Evolutionary conservation across 139 green algal species (phyloP), one percentile per base, ranked within the genome.

Genomic region (Dunaliella primolecta): DNA sequence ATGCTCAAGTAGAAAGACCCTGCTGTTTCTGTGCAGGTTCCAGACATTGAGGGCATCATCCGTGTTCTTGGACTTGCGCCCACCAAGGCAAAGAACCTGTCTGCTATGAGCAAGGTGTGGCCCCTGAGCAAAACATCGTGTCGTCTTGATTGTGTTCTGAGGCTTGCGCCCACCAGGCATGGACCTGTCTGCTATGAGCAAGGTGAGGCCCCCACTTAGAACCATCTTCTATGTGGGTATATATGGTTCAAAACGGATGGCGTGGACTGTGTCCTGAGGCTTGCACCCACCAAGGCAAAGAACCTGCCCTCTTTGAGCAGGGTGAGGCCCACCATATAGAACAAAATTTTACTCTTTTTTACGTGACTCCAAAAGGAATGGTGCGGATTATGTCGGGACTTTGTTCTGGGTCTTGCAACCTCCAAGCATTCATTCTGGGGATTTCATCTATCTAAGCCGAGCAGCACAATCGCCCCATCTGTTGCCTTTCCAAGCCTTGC

Each of bases 71-170:
- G 95, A 0, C 89, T 98, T 80, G 94, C 93, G 0, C 93, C 94
- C 0, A 98, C 95, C 34, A 98, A 98, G 89, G 93, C 95, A 23
- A 93, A 90, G 34, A 97, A 97, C 86, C 78, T 98, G 1, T 81
- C 83, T 75, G 84, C 56, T 27, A 94, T 95, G 89, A 91, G 87
- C 78, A 90, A 96, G 87, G 92, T 91, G 33, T 31, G 77, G 3
- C 31, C 25, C 7, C 33, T 57, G 30, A 31, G 31, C n/a, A 80
- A 11, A 21, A 11, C 25, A 33, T 25, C 23, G 21, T 80, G 74
- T 23, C 74, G 21, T 27, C 11, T 33, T 21, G 23, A 80, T 80
- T 21, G 84, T 57, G 78, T 88, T 56, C 90, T 98, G 32, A 94
- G 95, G 0, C 89, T 98, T 80, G 94, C 93, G 0, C 93, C 94